Base-by-base conservation (phyloP, 352 stramenopile genomes). In the Globisporangium camurandrum region DNA sequence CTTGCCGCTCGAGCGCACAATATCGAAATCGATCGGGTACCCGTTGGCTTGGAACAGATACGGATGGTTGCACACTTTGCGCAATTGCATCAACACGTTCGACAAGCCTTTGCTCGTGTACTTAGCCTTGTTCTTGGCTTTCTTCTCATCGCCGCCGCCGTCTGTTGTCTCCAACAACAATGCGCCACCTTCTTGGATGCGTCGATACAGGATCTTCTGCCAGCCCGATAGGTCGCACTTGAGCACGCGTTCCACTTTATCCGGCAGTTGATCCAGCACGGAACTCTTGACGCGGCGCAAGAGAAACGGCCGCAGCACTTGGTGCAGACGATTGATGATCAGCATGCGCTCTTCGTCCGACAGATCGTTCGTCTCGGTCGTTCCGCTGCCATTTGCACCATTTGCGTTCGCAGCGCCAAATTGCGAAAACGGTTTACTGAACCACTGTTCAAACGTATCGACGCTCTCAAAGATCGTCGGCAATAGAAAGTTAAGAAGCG, bases 401-500 rank as follows among this genome's bases (percentile, higher is more conserved):
- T n/a, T n/a, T n/a, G n/a, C n/a, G n/a, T n/a, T n/a, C n/a, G n/a
- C n/a, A n/a, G n/a, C n/a, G n/a, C n/a, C n/a, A 40, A 93, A 93
- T 48, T 88, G 75, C 2, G 79, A 70, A 42, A 94, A 93, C 4
- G 84, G 84, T 22, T 93, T 93, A 56, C 79, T 88, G 53, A 96
- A 95, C 81, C 82, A 95, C 51, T 94, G 78, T 54, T 93, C 80
- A 33, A 95, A 96, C n/a, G 80, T 94, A 36, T 94, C 81, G 26
- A 93, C 80, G 1, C 71, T 88, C 58, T 92, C 76, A 52, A 97
- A 97, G 52, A 97, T 94, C 23, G 89, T 94, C 19, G 87, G 87
- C 26, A 97, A 54, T 26, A 97, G 60, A 42, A 97, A 97, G 61
- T 97, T 97, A 12, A 97, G 61, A 20, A 97, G 62, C 11, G 89